phyloP scores from a whole-genome alignment of 83 land plant species.

The Diphasiastrum complanatum region DNA sequence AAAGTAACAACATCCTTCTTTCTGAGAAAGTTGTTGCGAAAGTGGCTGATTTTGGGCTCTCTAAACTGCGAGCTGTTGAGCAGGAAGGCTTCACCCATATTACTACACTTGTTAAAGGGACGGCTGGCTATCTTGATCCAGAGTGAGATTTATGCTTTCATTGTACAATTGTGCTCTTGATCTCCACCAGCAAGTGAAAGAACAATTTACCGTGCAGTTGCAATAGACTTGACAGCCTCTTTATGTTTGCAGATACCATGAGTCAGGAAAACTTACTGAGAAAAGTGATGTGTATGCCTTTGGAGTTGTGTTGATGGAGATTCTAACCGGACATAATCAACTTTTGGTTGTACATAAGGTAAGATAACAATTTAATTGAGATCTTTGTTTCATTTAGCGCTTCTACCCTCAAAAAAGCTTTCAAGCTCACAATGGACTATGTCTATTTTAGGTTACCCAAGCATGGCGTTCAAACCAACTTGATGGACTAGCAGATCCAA shows the following conservation, averaged over 20 bases:
- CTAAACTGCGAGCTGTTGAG: background rate
- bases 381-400: no score
- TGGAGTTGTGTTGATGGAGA: slow-evolving; percentile 1
- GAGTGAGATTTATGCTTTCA: background rate
- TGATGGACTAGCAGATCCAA: slow-evolving; percentile 4
- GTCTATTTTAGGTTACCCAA: background rate
- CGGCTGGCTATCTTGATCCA: slow-evolving; percentile 11
- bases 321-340: background rate
- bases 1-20: slow-evolving; percentile 5
- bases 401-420: no score
- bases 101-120: background rate
- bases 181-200: background rate
- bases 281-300: slow-evolving; percentile 8
- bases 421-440: background rate
- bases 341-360: no score
- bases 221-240: background rate
- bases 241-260: background rate
- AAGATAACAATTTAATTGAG: no score
- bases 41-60: slow-evolving; percentile 8
- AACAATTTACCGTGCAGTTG: background rate
- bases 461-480: slow-evolving; percentile 5
- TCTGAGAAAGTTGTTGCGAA: background rate
- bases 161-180: background rate
- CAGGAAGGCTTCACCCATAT: slow-evolving; percentile 2
- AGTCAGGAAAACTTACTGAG: background rate